Evolutionary conservation across 192 early-diverging fungal species (phyloP).

Genomic region (Coemansia sp.): DNA sequence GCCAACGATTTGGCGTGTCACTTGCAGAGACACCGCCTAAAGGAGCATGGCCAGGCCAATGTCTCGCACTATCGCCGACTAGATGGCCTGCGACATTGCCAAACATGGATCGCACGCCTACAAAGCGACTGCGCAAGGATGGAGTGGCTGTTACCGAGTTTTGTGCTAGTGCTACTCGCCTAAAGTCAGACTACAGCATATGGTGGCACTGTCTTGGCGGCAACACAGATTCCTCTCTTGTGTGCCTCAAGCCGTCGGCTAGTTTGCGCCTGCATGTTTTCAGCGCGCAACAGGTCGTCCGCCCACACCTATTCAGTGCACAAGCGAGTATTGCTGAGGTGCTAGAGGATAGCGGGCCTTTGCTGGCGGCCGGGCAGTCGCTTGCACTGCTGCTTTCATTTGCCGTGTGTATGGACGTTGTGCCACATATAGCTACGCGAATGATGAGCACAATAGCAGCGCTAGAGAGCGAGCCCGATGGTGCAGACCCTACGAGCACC

Average conservation of each 20-base stretch:
- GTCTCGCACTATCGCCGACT: not conserved
- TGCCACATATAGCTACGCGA: conserved; percentile 22
- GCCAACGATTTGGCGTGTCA: conserved; percentile 13
- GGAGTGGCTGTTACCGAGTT: conserved; percentile 25
- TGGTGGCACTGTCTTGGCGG: conserved; percentile 42
- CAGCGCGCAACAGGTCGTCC: conserved; percentile 8
- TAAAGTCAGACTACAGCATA: conserved; percentile 32
- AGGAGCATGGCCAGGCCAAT: not conserved
- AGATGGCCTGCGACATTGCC: not conserved
- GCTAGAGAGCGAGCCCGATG: not conserved
- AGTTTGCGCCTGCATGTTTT: conserved; percentile 15
- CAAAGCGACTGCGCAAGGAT: conserved; percentile 29
- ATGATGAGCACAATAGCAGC: not conserved
- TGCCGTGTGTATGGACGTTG: conserved; percentile 23
- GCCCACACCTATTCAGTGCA: conserved; percentile 31
- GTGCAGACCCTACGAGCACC: not conserved
- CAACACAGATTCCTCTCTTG: conserved; percentile 11
- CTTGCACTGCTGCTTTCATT: conserved; percentile 34
- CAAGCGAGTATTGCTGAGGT: conserved; percentile 12
- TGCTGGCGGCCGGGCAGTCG: conserved; percentile 16
- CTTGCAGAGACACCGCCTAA: not conserved
- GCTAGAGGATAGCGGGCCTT: not conserved
- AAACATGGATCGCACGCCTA: conserved; percentile 9
- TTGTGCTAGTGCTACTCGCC: conserved; percentile 1
- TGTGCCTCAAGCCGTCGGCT: conserved; percentile 14